Evolutionary conservation across 192 early-diverging fungal species (phyloP), one percentile per base, ranked within the genome.

Genomic region (Linnemannia hyalina): DNA sequence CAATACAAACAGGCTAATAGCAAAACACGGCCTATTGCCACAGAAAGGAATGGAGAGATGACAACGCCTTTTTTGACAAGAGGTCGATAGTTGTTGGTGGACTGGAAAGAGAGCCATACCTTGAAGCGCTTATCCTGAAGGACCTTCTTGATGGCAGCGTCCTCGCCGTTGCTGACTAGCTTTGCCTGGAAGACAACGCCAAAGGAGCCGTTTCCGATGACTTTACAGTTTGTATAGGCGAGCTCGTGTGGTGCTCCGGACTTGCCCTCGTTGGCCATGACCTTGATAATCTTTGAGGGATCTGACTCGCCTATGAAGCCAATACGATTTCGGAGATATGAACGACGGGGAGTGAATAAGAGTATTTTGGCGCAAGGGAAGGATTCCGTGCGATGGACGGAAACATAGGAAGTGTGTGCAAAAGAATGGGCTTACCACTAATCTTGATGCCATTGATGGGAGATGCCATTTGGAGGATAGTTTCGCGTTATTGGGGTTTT

Each of bases 81-180:
- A 38, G 41, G 29, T n/a, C 11, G 60, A 18, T 38, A 20, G 40
- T n/a, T 38, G 36, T 26, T 8, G n/a, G 60, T 29, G 23, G 10
- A 38, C 13, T 41, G 29, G 26, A 29, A 78, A 46, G 38, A 23
- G n/a, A 60, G 0, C 7, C 20, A 73, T 91, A 96, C 96, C 93
- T 99, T 99, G 93, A 98, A 99, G 46, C 98, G 94, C 89, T 96
- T 97, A 88, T 99, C 98, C 92, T 99, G 98, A 44, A 98, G 88
- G 8, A 99, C 98, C 90, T 98, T 99, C 91, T 99, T 99, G 79
- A 99, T 97, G 70, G 98, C 98, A n/a, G 94, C 95, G 42, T 93
- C 91, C 85, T 99, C 96, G 68, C 92, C 91, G 71, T 91, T 92
- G 77, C 94, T 91, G 41, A 96, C 89, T 36, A 99, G 86, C 89